Evolutionary conservation across 352 stramenopile genomes (phyloP), one percentile per base, ranked within the genome.

Genomic region (Peronospora destructor): DNA sequence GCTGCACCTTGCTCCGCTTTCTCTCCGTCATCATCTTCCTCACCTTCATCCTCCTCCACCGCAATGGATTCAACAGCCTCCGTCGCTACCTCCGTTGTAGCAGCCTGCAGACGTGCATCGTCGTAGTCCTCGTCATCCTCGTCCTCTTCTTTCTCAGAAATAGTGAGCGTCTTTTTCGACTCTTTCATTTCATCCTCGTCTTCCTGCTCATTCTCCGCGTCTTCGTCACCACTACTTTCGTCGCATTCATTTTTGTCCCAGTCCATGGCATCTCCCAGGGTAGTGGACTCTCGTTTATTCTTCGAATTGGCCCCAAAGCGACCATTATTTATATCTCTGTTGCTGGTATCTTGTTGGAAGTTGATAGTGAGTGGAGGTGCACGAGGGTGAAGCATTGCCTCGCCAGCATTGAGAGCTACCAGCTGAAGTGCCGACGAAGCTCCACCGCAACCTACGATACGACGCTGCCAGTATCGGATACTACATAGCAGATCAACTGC

Each of bases 351-450:
- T 9, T 77, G 46, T 28, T 71, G 54, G 16, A 86, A 66, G 33
- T 67, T 73, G 45, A 91, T 71, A 37, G 62, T 58, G 28, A 93
- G 65, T n/a, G 82, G 79, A 10, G 77, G 79, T 0, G 66, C 79
- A 37, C 82, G 78, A 10, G 79, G 82, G 30, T 91, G 82, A 37
- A 93, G 50, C 39, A 91, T 56, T 6, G 72, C 72, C 43, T 93
- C 82, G 23, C 75, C 68, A 9, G 66, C 72, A 36, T 74, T 88
- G 0, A 85, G 61, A 17, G 77, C 76, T 4, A 86, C 38, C 6
- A 85, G 59, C 45, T 77, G 68, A 8, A 85, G 17, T 8, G 29
- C 57, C 25, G 54, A 64, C 19, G 62, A 71, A 45, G 57, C 44
- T 35, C 53, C 62, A 29, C 51, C 50, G 14, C 28, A 63, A 23